Evolutionary conservation across 306 rosid species (phyloP).

Genomic region (Quercus variabilis): DNA sequence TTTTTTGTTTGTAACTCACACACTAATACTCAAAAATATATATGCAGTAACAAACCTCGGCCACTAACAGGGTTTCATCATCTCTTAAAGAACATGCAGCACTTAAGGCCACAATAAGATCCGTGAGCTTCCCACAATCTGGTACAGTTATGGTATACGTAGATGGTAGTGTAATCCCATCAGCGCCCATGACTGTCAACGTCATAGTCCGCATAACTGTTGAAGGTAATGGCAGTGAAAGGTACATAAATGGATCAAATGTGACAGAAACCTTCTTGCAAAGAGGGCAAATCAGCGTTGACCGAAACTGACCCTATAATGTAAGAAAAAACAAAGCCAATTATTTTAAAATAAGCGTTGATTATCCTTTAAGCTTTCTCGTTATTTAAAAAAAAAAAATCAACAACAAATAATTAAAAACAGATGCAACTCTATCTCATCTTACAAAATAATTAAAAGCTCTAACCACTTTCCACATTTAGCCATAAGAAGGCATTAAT

Average conservation of each 20-base stretch:
- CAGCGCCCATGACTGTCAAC: slow-evolving; percentile 57
- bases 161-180: slow-evolving; percentile 53
- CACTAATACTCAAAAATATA: background rate
- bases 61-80: slow-evolving; percentile 71
- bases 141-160: slow-evolving; percentile 52
- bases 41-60: slow-evolving; percentile 54
- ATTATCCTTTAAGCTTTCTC: background rate
- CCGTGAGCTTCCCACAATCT: slow-evolving; percentile 47
- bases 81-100: slow-evolving; percentile 57
- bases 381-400: background rate
- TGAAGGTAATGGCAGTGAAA: slow-evolving; percentile 83
- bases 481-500: background rate
- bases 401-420: background rate
- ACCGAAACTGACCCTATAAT: slow-evolving; percentile 80
- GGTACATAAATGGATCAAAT: slow-evolving; percentile 92
- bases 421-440: background rate
- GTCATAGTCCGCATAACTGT: slow-evolving; percentile 64
- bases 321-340: slow-evolving; percentile 10
- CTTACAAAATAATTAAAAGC: background rate
- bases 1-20: background rate
- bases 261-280: slow-evolving; percentile 74
- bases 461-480: background rate
- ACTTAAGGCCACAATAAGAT: slow-evolving; percentile 60
- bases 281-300: slow-evolving; percentile 72
- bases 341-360: background rate